phyloP scores from a whole-genome alignment of 331 rosid species.

The Acacia concinna region DNA sequence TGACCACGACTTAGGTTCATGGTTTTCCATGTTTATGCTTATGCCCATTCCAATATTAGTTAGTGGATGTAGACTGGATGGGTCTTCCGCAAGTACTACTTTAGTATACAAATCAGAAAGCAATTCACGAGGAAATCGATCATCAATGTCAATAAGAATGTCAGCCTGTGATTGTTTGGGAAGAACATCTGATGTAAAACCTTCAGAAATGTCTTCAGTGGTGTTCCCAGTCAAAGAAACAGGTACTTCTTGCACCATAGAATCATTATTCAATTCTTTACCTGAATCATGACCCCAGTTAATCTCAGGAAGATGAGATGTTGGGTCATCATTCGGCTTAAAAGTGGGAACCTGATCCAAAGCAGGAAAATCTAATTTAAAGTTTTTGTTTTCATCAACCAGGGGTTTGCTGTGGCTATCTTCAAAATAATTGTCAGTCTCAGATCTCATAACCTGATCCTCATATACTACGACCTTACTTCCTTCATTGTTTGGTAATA shows the following conservation, averaged over 20 bases:
- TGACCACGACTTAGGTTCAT: conserved; percentile 75
- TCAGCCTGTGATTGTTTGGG: conserved; percentile 60
- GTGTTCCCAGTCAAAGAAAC: conserved; percentile 40
- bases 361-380: conserved; percentile 34
- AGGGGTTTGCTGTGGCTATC: conserved; percentile 33
- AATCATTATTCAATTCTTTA: conserved; percentile 34
- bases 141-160: conserved; percentile 74
- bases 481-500: conserved; percentile 38
- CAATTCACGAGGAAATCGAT: conserved; percentile 78
- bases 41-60: conserved; percentile 64
- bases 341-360: conserved; percentile 27
- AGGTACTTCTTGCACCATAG: conserved; percentile 30
- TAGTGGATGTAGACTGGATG: conserved; percentile 48
- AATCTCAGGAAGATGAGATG: conserved; percentile 45
- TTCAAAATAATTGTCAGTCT: conserved; percentile 24
- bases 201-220: conserved; percentile 37
- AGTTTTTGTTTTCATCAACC: conserved; percentile 34
- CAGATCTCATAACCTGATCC: conserved; percentile 41
- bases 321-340: conserved; percentile 49
- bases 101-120: conserved; percentile 74
- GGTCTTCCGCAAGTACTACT: conserved; percentile 63
- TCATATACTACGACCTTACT: conserved; percentile 38
- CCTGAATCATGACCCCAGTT: conserved; percentile 47
- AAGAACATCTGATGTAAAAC: conserved; percentile 34
- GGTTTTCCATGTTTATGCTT: conserved; percentile 75